Evolutionary conservation across 768 basidiomycete genomes (phyloP).

Genomic region (Cantharellus anzutake): DNA sequence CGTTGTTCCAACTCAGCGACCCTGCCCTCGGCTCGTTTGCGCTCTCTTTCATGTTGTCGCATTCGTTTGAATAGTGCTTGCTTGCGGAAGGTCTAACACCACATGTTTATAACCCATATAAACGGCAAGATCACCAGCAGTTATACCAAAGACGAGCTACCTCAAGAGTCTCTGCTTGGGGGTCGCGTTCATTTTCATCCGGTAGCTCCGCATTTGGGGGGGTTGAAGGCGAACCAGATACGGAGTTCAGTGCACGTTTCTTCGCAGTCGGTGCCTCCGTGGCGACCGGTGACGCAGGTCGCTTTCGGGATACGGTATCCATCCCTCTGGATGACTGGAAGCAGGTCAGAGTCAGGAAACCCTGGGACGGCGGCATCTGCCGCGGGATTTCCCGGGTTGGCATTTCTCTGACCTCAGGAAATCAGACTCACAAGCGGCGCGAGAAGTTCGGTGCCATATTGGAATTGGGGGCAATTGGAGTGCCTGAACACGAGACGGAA

Average conservation of each 20-base stretch:
- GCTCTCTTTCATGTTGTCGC: slow-evolving; percentile 63
- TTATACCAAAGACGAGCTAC: not conserved
- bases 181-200: not conserved
- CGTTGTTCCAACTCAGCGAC: slow-evolving; percentile 47
- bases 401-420: no score
- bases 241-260: not conserved
- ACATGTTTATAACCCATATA: not conserved
- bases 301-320: not conserved
- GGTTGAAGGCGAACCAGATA: not conserved
- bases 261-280: not conserved
- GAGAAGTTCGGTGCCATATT: no score
- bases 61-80: slow-evolving; percentile 73
- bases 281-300: not conserved
- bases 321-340: not conserved
- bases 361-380: no score
- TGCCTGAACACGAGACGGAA: no score
- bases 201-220: not conserved
- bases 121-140: not conserved
- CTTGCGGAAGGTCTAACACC: slow-evolving; percentile 54
- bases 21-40: slow-evolving; percentile 40
- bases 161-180: not conserved
- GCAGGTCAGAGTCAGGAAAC: no score
- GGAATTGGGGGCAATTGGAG: no score
- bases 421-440: no score
- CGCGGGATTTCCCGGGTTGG: no score